A percentile compares a stretch with the other conserved stretches of the same genome.
Conservation (phyloP, 2,329 filamentous ascomycete species). For the Alternaria rosae region DNA sequence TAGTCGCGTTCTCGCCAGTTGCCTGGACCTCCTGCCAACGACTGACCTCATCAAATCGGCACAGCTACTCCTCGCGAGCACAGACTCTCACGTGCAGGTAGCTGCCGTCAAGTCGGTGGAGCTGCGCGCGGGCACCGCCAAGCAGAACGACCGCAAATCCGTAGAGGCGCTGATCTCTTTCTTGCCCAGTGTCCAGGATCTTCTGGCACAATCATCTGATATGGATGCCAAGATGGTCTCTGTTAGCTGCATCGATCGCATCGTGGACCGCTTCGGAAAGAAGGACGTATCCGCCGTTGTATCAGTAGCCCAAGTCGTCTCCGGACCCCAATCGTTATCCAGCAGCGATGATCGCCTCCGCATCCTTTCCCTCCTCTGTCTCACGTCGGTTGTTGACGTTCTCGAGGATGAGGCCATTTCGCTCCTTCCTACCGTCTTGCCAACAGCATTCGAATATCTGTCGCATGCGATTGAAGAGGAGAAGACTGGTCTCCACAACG, state of each 20-base stretch:
- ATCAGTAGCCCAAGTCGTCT: constrained; percentile 77
- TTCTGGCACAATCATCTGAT: constrained; percentile 76
- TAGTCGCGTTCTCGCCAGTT: constrained; percentile 75
- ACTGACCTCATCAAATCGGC: constrained; percentile 89
- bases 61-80: constrained; percentile 78
- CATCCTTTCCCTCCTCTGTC: constrained; percentile 84
- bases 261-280: constrained; percentile 94
- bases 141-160: constrained; percentile 71
- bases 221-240: constrained; percentile 82
- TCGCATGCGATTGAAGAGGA: constrained; percentile 66
- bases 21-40: constrained; percentile 86
- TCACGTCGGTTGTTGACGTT: constrained; percentile 89
- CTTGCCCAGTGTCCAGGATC: constrained; percentile 77
- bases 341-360: constrained; percentile 75
- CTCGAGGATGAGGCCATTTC: constrained; percentile 86
- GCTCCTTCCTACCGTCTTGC: constrained; percentile 77
- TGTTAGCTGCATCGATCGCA: constrained; percentile 88
- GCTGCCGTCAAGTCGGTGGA: constrained; percentile 75
- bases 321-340: constrained; percentile 77
- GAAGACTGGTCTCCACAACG: constrained; percentile 75
- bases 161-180: constrained; percentile 78
- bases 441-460: constrained; percentile 75
- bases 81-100: constrained; percentile 79
- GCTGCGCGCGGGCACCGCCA: constrained; percentile 76
- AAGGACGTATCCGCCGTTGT: constrained; percentile 82